Percentiles rank a stretch among this genome's conserved stretches.
Evolutionary conservation across 1,284 basidiomycete genomes (phyloP).

Genomic region (Malassezia brasiliensis): DNA sequence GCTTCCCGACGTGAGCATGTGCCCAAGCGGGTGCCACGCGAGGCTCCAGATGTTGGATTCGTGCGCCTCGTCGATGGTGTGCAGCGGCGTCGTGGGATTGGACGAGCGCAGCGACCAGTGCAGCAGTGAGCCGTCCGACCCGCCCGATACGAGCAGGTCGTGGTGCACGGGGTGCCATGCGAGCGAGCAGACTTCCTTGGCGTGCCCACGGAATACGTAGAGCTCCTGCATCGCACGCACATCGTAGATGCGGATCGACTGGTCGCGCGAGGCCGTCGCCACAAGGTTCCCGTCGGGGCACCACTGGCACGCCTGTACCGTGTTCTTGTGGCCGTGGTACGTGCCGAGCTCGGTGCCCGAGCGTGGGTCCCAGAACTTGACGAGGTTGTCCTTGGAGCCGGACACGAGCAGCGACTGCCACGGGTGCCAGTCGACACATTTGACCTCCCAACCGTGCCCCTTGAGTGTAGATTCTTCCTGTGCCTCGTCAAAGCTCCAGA

Average conservation of each 20-base stretch:
- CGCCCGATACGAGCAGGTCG: slow-evolving; percentile 75
- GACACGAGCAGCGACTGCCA: slow-evolving; percentile 82
- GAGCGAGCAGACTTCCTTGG: slow-evolving; percentile 91
- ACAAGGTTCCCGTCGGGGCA: slow-evolving; percentile 76
- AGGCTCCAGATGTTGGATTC: slow-evolving; percentile 95
- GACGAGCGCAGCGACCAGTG: slow-evolving; percentile 68
- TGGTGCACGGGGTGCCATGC: slow-evolving; percentile 93
- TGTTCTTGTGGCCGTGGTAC: slow-evolving; percentile 85
- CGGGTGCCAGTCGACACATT: slow-evolving; percentile 96
- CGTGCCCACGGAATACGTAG: slow-evolving; percentile 79
- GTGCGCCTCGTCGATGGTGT: slow-evolving; percentile 79
- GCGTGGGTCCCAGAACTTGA: slow-evolving; percentile 96
- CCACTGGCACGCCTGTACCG: slow-evolving; percentile 84
- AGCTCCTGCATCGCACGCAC: slow-evolving; percentile 95
- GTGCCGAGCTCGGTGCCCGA: slow-evolving; percentile 30
- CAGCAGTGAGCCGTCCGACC: slow-evolving; percentile 80
- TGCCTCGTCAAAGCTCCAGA: slow-evolving; percentile 90
- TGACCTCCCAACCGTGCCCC: slow-evolving; percentile 96
- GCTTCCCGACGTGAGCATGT: slow-evolving; percentile 79
- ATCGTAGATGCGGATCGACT: slow-evolving; percentile 90
- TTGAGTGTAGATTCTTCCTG: slow-evolving; percentile 75
- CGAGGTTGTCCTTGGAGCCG: slow-evolving; percentile 91
- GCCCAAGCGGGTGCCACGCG: slow-evolving; percentile 88
- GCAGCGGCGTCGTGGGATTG: slow-evolving; percentile 55
- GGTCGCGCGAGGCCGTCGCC: slow-evolving; percentile 86